Evolutionary conservation across 1,284 basidiomycete genomes (phyloP).

Genomic region (Ustilago trichophora): DNA sequence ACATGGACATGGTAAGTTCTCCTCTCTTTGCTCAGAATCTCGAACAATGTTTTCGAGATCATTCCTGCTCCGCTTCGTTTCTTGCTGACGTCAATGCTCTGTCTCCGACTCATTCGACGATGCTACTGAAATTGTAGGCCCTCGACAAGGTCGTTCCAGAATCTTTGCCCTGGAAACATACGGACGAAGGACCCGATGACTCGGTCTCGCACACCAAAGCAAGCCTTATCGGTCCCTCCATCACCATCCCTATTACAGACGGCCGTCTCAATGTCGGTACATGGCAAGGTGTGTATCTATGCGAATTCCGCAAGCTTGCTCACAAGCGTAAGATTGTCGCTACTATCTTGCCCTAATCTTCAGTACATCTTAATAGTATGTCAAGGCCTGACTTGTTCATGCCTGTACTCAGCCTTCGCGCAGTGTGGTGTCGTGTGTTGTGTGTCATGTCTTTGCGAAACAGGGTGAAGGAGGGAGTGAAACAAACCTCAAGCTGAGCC

Average conservation of each 20-base stretch:
- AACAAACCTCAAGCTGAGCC: too few relatives aligned
- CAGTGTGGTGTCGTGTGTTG: too few relatives aligned
- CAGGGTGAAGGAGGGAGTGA: too few relatives aligned
- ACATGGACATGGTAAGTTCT: slow-evolving; percentile 69
- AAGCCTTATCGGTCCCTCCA: slow-evolving; percentile 80
- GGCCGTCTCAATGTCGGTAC: slow-evolving; percentile 84
- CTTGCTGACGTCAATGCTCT: background rate
- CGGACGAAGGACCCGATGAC: slow-evolving; percentile 75
- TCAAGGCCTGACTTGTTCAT: too few relatives aligned
- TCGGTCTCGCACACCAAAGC: slow-evolving; percentile 83
- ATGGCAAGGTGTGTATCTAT: slow-evolving; percentile 86
- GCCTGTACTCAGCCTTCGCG: too few relatives aligned
- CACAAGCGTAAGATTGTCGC: slow-evolving; percentile 79
- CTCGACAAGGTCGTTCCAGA: slow-evolving; percentile 84
- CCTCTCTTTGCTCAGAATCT: background rate
- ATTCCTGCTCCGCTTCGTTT: background rate
- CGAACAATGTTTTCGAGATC: too few relatives aligned
- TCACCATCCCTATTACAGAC: slow-evolving; percentile 85
- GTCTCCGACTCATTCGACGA: background rate
- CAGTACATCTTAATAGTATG: too few relatives aligned
- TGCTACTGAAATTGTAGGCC: slow-evolving; percentile 55
- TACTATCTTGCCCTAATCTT: slow-evolving; percentile 74
- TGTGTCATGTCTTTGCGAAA: too few relatives aligned
- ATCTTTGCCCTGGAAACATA: slow-evolving; percentile 83
- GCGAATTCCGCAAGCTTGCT: slow-evolving; percentile 77